phyloP scores from a whole-genome alignment of 208 protist species.

The Herpetomonas muscarum region DNA sequence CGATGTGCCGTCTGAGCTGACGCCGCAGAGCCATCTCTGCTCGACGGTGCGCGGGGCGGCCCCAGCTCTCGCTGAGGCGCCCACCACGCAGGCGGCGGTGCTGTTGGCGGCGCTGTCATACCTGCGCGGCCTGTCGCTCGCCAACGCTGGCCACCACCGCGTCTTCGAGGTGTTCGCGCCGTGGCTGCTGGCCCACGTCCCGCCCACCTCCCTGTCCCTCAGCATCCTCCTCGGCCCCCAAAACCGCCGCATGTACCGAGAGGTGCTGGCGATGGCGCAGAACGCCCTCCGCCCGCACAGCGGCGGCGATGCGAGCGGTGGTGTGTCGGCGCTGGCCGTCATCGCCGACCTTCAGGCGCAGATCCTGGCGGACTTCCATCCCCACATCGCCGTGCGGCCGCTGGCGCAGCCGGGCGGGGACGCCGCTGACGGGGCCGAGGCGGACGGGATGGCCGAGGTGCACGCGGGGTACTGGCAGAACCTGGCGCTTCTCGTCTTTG shows the following conservation, averaged over 20 bases:
- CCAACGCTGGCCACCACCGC: constrained; percentile 1
- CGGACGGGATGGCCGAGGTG: constrained; percentile 10
- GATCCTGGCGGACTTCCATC: constrained; percentile 2
- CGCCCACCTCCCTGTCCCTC: neutral
- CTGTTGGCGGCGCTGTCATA: neutral
- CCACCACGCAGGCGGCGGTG: neutral
- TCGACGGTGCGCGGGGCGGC: neutral
- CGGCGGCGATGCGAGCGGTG: neutral
- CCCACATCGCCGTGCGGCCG: neutral
- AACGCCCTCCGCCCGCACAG: neutral
- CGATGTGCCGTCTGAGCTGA: neutral
- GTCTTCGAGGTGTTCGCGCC: neutral
- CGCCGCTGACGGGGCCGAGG: neutral
- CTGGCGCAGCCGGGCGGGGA: neutral
- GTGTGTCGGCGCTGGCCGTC: neutral
- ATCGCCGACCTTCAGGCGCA: neutral
- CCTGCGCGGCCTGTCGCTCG: neutral
- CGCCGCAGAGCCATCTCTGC: neutral
- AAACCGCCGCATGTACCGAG: neutral
- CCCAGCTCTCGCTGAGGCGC: neutral
- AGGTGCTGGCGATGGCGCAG: neutral
- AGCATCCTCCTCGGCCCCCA: neutral
- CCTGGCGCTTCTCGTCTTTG: constrained; percentile 22
- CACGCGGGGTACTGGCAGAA: constrained; percentile 37
- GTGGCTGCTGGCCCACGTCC: neutral